Base-by-base conservation (phyloP, 2,329 filamentous ascomycete genomes). In the Exserohilum turcica region DNA sequence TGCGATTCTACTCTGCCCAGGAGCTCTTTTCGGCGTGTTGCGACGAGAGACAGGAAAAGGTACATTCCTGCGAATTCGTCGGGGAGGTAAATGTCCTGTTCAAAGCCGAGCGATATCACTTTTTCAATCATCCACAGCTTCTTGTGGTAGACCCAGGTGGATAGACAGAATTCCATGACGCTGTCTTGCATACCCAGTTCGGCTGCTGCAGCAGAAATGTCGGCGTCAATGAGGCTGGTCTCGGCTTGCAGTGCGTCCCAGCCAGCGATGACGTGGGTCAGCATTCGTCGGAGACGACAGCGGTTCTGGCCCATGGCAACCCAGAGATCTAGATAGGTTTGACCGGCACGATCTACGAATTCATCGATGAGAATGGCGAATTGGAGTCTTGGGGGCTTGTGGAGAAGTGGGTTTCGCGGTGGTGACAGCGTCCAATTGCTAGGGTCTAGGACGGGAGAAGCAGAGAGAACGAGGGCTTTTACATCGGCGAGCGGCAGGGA, bases 51-150 rank as follows among this genome's bases (percentile, higher is more conserved):
- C 2, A 75, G 66, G 58, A 72, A 77, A 86, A 89, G 94, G 74
- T 97, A 97, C 89, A 97, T 96, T 19, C 86, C 86, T 0, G 86
- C 84, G 8, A 94, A 80, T 73, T 99, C 94, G 71, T 96, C 89
- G 0, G 86, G 82, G 47, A 93, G 86, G 74, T 97, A 97, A 8
- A 96, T 84, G 37, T 93, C 88, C 10, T 97, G 86, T 74, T 99
- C 94, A 72, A 99, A 97, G 10, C 95, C 94, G 28, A 97, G 85
- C 68, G 97, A 90, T 13, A 97, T 82, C 39, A 95, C 88, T 80
- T 87, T 89, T 70, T 93, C 88, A 82, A 97, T 91, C 66, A 93
- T 85, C 27, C 84, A 85, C n/a, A 97, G 81, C 74, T 97, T 97
- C 75, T 96, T 90, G 54, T 92, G 84, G 65, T 93, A 95, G 0